Evolutionary conservation across 108 stramenopile species (phyloP), one percentile per base, ranked within the genome.

Genomic region (Mediolabrus comicus): DNA sequence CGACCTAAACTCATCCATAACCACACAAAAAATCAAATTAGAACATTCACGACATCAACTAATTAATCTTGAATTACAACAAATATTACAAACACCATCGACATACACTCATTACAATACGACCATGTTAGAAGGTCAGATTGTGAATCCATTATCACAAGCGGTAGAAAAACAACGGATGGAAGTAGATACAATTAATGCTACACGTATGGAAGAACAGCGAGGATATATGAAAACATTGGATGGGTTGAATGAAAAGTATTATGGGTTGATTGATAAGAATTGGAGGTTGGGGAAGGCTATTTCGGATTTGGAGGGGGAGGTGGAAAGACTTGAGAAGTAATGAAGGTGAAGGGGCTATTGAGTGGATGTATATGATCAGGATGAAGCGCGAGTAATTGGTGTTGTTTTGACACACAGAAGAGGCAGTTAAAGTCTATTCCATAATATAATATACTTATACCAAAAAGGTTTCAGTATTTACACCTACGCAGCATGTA

Each of bases 101-200:
- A 66, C 59, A 24, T 92, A 86, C 73, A 79, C 83, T 22, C 53
- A 60, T 9, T 86, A 84, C 55, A 49, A 49, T 49, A 65, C 54
- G 16, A 53, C 72, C 11, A 43, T 54, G 12, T 36, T 86, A 16
- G 69, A 87, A 51, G 53, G 56, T 30, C 34, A 38, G 24, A 68
- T 62, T 58, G 35, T 51, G 16, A 67, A 10, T 36, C 73, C 81
- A 17, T 53, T 52, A 31, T 27, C 41, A 14, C 10, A 59, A 25
- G 19, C 69, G 41, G 43, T 88, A 28, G 65, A 87, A 30, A 25
- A 53, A 19, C 85, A 88, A 30, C 55, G 79, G 2, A 56, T 80
- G 39, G 53, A 64, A 24, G 88, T 89, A 0, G 91, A 89, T 71
- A 83, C 83, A 57, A 79, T 89, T 28, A 88, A 91, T 60, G 85